These are phyloP conservation scores for Populus alba DNA, from an alignment of 345 rosid species.

Conservation along the genomic window DNA sequence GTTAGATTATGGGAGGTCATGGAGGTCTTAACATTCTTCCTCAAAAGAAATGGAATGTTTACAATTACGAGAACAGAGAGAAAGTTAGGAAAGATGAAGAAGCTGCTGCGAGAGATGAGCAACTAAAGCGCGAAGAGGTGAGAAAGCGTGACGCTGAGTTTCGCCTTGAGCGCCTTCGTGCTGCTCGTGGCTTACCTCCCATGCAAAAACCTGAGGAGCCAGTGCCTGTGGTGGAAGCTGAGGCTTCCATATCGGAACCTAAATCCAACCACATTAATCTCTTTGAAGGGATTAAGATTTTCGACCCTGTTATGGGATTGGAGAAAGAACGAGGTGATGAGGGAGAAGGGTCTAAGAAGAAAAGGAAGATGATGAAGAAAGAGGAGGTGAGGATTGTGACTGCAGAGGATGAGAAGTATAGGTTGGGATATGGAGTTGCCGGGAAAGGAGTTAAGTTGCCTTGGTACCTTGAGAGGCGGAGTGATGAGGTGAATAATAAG, in stretches of 20 bases:
- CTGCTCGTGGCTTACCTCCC: slow-evolving; percentile 80
- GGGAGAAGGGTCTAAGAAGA: slow-evolving; percentile 52
- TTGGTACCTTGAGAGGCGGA: slow-evolving; percentile 76
- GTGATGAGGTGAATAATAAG: slow-evolving; percentile 27
- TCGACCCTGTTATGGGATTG: slow-evolving; percentile 52
- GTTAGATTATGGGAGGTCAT: slow-evolving; percentile 76
- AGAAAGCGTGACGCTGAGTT: slow-evolving; percentile 80
- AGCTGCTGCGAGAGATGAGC: slow-evolving; percentile 85
- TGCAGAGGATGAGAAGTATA: slow-evolving; percentile 81
- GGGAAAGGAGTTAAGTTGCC: slow-evolving; percentile 94
- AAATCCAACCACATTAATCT: slow-evolving; percentile 81
- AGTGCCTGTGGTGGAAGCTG: slow-evolving; percentile 9
- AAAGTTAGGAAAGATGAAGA: slow-evolving; percentile 83
- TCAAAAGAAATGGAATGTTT: slow-evolving; percentile 92
- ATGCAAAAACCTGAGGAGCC: slow-evolving; percentile 27
- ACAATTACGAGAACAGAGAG: slow-evolving; percentile 78
- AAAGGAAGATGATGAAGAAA: slow-evolving; percentile 58
- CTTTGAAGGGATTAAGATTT: slow-evolving; percentile 86
- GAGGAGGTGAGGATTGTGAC: slow-evolving; percentile 63
- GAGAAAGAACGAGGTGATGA: slow-evolving; percentile 38
- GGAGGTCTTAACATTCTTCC: slow-evolving; percentile 94
- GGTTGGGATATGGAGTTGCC: slow-evolving; percentile 82
- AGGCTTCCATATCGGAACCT: slow-evolving; percentile 33
- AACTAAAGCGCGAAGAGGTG: slow-evolving; percentile 67
- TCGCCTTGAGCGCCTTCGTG: slow-evolving; percentile 72